Conservation (phyloP, 441 rosid genomes). For the Eutrema salsugineum region DNA sequence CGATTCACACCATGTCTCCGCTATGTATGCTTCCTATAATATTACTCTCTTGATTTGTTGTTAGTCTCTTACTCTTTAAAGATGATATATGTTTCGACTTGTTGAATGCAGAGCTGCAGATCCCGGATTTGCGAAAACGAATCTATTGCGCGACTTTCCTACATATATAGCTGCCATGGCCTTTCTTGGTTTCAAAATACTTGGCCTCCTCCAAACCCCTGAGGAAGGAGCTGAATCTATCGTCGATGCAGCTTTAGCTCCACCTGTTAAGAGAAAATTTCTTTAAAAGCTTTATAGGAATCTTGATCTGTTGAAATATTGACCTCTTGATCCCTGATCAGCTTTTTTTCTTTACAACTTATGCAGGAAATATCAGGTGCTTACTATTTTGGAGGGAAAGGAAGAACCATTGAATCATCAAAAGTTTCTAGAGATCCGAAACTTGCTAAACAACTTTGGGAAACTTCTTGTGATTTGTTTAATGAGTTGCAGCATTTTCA, state of each 20-base stretch:
- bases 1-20: conserved; percentile 48
- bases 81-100: conserved; percentile 16
- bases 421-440: conserved; percentile 37
- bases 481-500: conserved; percentile 27
- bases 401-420: conserved; percentile 60
- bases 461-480: conserved; percentile 47
- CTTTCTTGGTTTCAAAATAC: conserved; percentile 33
- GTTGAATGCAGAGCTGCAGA: conserved; percentile 61
- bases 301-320: not conserved
- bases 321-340: not conserved
- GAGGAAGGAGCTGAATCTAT: conserved; percentile 54
- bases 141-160: conserved; percentile 83
- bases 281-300: not conserved
- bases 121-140: conserved; percentile 72
- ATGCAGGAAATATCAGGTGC: conserved; percentile 62
- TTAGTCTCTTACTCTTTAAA: not conserved
- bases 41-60: not conserved
- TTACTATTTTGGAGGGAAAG: conserved; percentile 85
- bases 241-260: conserved; percentile 81
- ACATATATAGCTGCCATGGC: conserved; percentile 35
- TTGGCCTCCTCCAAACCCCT: conserved; percentile 68
- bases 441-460: conserved; percentile 64
- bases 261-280: conserved; percentile 50
- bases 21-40: conserved; percentile 53
- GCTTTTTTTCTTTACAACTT: not conserved